Evolutionary conservation across 257 asterid species (phyloP), one percentile per base, ranked within the genome.

Genomic region (Cruciata laevipes): DNA sequence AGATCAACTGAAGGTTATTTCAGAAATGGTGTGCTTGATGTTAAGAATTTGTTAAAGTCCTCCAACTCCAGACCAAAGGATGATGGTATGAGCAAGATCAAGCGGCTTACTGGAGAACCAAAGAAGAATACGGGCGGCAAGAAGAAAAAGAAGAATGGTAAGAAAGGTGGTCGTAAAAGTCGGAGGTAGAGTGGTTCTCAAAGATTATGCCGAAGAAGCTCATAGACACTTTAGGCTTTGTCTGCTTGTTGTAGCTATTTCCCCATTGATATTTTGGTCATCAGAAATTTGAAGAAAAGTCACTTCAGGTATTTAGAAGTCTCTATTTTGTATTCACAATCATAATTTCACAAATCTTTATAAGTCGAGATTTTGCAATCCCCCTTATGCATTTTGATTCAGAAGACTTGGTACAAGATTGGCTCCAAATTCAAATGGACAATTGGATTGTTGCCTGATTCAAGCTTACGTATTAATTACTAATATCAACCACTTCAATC

Each of bases 21-120:
- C 74, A 87, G 84, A 77, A 88, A 93, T 27, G 96, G 99, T 2
- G 86, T 93, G 66, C 96, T 93, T 68, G 83, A 93, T 71, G 99
- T 90, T 47, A 83, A 83, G 57, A 81, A 81, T 69, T 65, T 90
- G n/a, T 73, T 90, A 55, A 61, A 68, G 52, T 76, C 90, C 66
- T 73, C 94, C 10, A 73, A 81, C 10, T 83, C 94, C n/a, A 80
- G 75, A 66, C 78, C 67, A 47, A 61, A 31, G 3, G 74, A 72
- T 21, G 81, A 71, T 4, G 66, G 68, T n/a, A 53, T 47, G 20
- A 47, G 55, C 7, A 47, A 47, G 55, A 47, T 47, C 7, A 47
- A 27, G 64, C 71, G 42, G 47, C 70, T 64, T 38, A 1, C 42
- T 11, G 55, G 82, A 11, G 32, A 58, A 76, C 89, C 89, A 70